phyloP scores from a whole-genome alignment of 2,329 filamentous ascomycete genomes.

The Colletotrichum ledebouriae region DNA sequence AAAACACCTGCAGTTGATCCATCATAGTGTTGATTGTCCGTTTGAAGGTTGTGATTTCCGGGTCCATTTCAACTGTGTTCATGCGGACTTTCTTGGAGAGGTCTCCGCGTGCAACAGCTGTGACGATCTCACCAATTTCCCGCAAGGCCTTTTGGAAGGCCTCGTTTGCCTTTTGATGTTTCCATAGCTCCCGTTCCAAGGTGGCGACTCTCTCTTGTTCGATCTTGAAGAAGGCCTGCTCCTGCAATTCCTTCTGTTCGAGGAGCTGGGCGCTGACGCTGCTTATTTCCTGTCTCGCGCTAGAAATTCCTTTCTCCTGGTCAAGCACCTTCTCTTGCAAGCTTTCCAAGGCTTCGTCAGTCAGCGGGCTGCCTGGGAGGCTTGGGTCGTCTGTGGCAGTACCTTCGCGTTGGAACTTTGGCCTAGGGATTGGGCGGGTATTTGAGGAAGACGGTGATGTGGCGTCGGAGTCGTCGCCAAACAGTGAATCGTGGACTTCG shows the following conservation, averaged over 20 bases:
- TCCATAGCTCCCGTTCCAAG: constrained; percentile 92
- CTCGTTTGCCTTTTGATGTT: constrained; percentile 97
- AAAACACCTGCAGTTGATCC: constrained; percentile 96
- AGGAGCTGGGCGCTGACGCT: constrained; percentile 88
- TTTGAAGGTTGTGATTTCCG: constrained; percentile 98
- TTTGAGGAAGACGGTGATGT: constrained; percentile 58
- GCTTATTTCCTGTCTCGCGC: constrained; percentile 86
- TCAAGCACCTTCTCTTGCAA: constrained; percentile 92
- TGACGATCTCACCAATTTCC: constrained; percentile 97
- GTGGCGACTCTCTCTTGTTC: constrained; percentile 90
- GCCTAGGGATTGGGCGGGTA: constrained; percentile 50
- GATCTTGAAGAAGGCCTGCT: constrained; percentile 83
- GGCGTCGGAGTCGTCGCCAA: constrained; percentile 68
- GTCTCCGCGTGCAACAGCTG: constrained; percentile 94
- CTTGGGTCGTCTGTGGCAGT: constrained; percentile 44
- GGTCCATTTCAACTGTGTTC: constrained; percentile 96
- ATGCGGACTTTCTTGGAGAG: constrained; percentile 97
- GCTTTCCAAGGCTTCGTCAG: constrained; percentile 84
- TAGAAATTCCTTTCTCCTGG: constrained; percentile 91
- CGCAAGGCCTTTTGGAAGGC: constrained; percentile 97
- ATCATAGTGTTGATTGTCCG: constrained; percentile 99
- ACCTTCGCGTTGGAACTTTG: constrained; percentile 44
- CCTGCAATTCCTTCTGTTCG: constrained; percentile 87
- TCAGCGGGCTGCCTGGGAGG: constrained; percentile 46
- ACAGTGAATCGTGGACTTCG: constrained; percentile 76